A percentile compares a stretch with the other conserved stretches of the same genome.
Evolutionary conservation across 345 rosid genomes (phyloP).

Genomic region (Aegle marmelos): DNA sequence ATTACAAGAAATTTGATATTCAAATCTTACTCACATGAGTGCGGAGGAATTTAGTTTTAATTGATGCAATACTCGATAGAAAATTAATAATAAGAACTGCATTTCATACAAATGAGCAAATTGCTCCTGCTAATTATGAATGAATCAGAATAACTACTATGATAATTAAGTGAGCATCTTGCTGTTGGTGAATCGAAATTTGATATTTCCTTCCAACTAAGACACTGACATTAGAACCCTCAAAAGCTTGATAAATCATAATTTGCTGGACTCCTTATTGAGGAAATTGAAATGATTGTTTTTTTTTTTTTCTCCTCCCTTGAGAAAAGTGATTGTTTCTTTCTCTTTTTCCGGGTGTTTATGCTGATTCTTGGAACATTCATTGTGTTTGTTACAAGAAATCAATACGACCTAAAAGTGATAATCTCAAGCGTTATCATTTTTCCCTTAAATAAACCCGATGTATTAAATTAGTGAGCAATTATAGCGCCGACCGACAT

Average conservation of each 20-base stretch:
- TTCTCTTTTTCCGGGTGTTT: background rate
- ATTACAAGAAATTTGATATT: no score
- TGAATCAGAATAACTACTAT: background rate
- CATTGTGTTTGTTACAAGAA: background rate
- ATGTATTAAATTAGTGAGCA: background rate
- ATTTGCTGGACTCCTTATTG: background rate
- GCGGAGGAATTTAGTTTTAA: no score
- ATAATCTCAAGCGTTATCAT: background rate
- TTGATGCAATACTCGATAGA: no score
- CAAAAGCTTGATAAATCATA: background rate
- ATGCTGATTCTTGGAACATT: background rate
- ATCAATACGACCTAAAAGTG: background rate
- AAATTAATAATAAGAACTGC: no score
- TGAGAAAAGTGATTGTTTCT: background rate
- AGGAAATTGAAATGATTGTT: background rate
- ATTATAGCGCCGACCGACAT: background rate
- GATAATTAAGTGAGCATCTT: background rate
- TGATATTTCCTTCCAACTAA: background rate
- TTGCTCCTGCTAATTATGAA: background rate
- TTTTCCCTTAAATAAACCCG: background rate
- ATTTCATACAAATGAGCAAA: no score
- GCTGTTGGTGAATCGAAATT: background rate
- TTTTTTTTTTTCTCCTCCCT: background rate
- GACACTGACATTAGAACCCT: background rate
- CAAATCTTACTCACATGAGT: no score